Conservation (phyloP, 2,329 filamentous ascomycete genomes). For the Lasiodiplodia theobromae region DNA sequence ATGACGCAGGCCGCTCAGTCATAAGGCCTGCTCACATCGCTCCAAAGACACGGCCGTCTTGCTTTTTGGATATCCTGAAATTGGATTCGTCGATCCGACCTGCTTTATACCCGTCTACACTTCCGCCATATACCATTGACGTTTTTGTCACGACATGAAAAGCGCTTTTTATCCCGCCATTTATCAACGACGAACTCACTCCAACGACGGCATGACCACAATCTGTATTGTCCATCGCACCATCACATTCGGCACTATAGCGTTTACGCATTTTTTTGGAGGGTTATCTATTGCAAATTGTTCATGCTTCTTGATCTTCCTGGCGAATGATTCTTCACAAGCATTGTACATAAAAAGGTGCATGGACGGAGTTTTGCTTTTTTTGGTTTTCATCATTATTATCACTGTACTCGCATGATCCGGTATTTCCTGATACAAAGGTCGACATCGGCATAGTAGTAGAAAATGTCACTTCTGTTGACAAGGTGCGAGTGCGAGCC, state of each 20-base stretch:
- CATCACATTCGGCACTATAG: not conserved
- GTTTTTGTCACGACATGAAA: not conserved
- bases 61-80: conserved; percentile 14
- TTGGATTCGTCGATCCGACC: not conserved
- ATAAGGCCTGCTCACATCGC: conserved; percentile 7
- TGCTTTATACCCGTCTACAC: conserved; percentile 13
- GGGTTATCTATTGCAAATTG: not conserved
- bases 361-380: not conserved
- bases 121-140: not conserved
- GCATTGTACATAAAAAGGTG: not conserved
- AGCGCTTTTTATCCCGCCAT: not conserved
- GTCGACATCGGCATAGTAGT: not conserved
- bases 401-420: not conserved
- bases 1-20: not conserved
- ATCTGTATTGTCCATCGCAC: not conserved
- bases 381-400: not conserved
- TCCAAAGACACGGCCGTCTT: not conserved
- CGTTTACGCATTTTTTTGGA: conserved; percentile 3
- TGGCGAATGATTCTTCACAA: not conserved
- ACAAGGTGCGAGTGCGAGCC: not conserved
- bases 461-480: not conserved
- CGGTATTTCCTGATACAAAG: not conserved
- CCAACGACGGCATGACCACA: not conserved
- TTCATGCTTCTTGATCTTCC: conserved; percentile 1
- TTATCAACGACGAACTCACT: not conserved